These are phyloP conservation scores for Boletus rufocinnamomeus DNA, from an alignment of 768 basidiomycete species.

Conservation along the genomic window DNA sequence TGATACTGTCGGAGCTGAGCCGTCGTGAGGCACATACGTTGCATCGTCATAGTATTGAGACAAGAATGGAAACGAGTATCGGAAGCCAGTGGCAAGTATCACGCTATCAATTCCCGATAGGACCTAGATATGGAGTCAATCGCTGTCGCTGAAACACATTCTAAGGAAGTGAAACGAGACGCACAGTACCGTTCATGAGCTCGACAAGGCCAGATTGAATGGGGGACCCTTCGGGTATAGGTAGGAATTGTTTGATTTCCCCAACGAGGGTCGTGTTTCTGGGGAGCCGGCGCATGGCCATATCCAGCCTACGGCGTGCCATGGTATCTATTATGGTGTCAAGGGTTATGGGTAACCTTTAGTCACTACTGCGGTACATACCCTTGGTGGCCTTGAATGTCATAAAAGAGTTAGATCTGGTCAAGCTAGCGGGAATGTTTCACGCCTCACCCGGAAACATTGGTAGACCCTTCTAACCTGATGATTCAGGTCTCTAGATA, in stretches of 20 bases:
- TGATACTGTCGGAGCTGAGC: background rate
- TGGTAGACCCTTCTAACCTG: slow-evolving; percentile 11
- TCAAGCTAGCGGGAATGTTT: background rate
- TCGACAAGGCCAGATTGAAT: slow-evolving; percentile 18
- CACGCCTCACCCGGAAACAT: slow-evolving; percentile 2
- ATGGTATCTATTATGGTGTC: background rate
- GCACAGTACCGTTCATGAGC: slow-evolving; percentile 19
- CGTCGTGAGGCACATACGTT: background rate
- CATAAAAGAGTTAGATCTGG: background rate
- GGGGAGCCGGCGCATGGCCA: slow-evolving; percentile 3
- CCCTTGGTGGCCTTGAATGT: slow-evolving; percentile 6
- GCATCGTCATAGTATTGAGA: slow-evolving; percentile 19
- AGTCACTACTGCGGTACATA: background rate
- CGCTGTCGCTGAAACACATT: background rate
- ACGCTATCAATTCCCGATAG: slow-evolving; percentile 15
- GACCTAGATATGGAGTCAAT: background rate
- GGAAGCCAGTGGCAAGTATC: slow-evolving; percentile 16
- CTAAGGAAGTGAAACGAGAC: background rate
- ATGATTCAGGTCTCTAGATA: slow-evolving; percentile 18
- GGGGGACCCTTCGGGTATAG: slow-evolving; percentile 2
- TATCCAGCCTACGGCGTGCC: background rate
- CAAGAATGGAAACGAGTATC: slow-evolving; percentile 20
- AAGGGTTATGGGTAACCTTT: background rate
- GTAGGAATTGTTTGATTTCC: slow-evolving; percentile 16
- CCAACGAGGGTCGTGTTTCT: slow-evolving; percentile 14